Base-by-base conservation (phyloP, 345 rosid genomes). In the Odontarrhena argentea region DNA sequence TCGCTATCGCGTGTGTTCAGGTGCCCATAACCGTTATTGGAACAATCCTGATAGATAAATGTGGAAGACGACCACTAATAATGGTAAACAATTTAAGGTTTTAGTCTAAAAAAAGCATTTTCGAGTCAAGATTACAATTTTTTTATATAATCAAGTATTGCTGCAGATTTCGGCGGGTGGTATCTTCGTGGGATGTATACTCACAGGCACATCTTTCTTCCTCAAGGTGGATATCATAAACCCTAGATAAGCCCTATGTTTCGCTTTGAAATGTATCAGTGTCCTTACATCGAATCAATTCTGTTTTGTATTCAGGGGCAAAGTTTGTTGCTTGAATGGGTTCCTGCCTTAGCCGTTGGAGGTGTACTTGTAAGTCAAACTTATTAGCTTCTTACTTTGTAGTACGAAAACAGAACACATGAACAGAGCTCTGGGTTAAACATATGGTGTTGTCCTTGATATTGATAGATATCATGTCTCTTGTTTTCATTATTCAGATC, bases 31-130 rank as follows among this genome's bases (percentile, higher is more conserved):
- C 97, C 48, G 44, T 86, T 51, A 46, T 81, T 40, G 98, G 98
- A 69, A 93, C 97, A 61, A 10, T 86, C 25, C 66, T 87, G 68
- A 83, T 88, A 67, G 98, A 93, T 75, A 87, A 65, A 62, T 74
- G 83, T 42, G 98, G 97, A 74, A 87, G 98, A 83, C 80, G 91
- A 43, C 96, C 96, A 55, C 86, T 93, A n/a, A 81, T 87, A 10
- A 85, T 92, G 98, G 98, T 91, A 79, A 55, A 38, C 32, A 28
- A 28, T 28, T 28, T 28, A 28, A 10, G 41, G 9, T 8, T 50
- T 40, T 7, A 25, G 34, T 44, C 9, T 22, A 61, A 1, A 41
- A 9, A 44, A 52, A 14, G 11, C 6, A 0, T 50, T 58, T 64
- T 49, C n/a, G 14, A 50, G 43, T 48, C 6, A 1, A 35, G 34